A percentile compares a stretch with the other conserved stretches of the same genome.
Conservation (phyloP, 208 protist species). For the Trypanosomatidae sp. region DNA sequence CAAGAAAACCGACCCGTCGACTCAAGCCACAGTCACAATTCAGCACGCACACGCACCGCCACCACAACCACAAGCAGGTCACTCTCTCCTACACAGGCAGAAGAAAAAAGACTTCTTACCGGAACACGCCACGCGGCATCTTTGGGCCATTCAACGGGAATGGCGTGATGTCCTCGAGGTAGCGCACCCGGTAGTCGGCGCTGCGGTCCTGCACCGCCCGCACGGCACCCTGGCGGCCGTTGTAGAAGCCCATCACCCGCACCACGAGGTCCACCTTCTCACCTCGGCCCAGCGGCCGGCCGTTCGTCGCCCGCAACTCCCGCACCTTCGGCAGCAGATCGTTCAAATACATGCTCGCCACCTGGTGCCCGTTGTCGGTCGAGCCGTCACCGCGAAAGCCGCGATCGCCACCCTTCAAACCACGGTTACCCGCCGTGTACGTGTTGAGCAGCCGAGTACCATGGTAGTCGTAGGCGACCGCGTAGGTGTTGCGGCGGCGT, state of each 20-base stretch:
- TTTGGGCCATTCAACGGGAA: constrained; percentile 88
- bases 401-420: constrained; percentile 83
- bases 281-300: constrained; percentile 49
- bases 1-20: no score
- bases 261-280: constrained; percentile 89
- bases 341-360: constrained; percentile 87
- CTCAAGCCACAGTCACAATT: no score
- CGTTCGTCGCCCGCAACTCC: constrained; percentile 48
- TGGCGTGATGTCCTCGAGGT: constrained; percentile 90
- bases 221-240: constrained; percentile 88
- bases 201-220: constrained; percentile 83
- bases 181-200: constrained; percentile 72
- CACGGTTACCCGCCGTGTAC: constrained; percentile 87
- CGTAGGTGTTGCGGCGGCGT: constrained; percentile 87
- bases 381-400: constrained; percentile 85
- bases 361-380: constrained; percentile 85
- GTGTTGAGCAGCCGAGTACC: constrained; percentile 74
- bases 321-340: constrained; percentile 79
- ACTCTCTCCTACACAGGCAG: no score
- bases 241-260: constrained; percentile 92
- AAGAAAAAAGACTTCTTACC: no score
- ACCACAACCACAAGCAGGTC: no score
- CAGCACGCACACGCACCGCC: no score
- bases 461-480: constrained; percentile 86
- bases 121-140: constrained; percentile 87